These are phyloP conservation scores for Sphagnum fallax DNA, from an alignment of 228 moss, liverwort and hornwort species.

Conservation along the genomic window DNA sequence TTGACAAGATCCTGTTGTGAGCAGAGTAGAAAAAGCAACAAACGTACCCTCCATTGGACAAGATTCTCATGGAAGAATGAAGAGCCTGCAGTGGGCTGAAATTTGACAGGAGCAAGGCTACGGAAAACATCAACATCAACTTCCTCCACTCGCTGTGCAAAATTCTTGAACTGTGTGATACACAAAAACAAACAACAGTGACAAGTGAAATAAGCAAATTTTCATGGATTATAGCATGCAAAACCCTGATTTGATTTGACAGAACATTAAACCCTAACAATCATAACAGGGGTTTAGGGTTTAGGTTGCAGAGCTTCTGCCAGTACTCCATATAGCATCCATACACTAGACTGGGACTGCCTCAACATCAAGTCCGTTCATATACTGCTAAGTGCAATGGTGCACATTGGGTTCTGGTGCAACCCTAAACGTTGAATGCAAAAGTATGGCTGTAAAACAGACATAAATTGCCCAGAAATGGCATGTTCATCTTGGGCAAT, in stretches of 20 bases:
- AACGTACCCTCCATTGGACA: constrained; percentile 86
- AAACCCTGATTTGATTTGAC: background rate
- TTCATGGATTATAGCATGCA: background rate
- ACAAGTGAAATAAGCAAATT: background rate
- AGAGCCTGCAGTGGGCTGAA: constrained; percentile 85
- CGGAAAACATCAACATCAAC: constrained; percentile 96
- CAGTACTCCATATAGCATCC: no score
- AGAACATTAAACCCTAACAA: background rate
- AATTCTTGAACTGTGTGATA: constrained; percentile 69
- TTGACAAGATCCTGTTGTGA: no score
- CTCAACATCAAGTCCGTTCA: no score
- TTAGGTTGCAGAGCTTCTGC: background rate
- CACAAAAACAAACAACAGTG: background rate
- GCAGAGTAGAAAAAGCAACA: background rate
- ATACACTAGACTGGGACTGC: no score
- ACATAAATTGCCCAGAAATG: no score
- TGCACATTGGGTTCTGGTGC: no score
- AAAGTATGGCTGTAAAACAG: no score
- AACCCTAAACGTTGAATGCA: no score
- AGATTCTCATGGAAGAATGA: constrained; percentile 98
- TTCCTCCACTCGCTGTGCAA: constrained; percentile 87
- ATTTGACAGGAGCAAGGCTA: constrained; percentile 87
- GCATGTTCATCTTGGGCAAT: no score
- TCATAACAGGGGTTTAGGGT: background rate
- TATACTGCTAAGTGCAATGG: no score